Evolutionary conservation across 495 filamentous ascomycete species (phyloP).

Genomic region (Neurospora sp.): DNA sequence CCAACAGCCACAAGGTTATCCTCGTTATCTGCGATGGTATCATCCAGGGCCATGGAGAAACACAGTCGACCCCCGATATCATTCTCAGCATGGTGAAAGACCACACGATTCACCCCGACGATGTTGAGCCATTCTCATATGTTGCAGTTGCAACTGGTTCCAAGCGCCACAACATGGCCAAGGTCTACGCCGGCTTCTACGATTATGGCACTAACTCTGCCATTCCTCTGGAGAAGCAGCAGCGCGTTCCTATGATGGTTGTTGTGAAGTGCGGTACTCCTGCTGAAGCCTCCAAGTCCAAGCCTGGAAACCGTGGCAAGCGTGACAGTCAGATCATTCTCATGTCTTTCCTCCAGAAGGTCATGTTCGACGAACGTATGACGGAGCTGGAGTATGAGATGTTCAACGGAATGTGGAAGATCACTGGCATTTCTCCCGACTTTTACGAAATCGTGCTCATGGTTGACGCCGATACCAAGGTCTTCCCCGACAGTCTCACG

Average conservation of each 20-base stretch:
- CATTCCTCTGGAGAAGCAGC: slow-evolving; percentile 79
- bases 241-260: slow-evolving; percentile 98
- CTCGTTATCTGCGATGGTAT: slow-evolving; percentile 95
- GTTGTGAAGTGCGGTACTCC: slow-evolving; percentile 94
- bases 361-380: slow-evolving; percentile 99
- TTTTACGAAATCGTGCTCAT: slow-evolving; percentile 96
- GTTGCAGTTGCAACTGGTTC: slow-evolving; percentile 93
- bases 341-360: slow-evolving; percentile 99
- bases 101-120: slow-evolving; percentile 62
- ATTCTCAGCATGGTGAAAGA: slow-evolving; percentile 92
- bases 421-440: slow-evolving; percentile 94
- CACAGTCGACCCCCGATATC: slow-evolving; percentile 80
- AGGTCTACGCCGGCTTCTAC: slow-evolving; percentile 96
- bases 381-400: slow-evolving; percentile 99
- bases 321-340: slow-evolving; percentile 97
- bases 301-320: slow-evolving; percentile 96
- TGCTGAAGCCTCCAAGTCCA: slow-evolving; percentile 66
- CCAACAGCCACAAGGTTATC: slow-evolving; percentile 96
- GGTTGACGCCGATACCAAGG: slow-evolving; percentile 98
- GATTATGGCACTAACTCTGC: slow-evolving; percentile 78
- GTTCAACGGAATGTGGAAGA: slow-evolving; percentile 98
- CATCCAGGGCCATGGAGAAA: slow-evolving; percentile 93
- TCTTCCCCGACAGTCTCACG: slow-evolving; percentile 94
- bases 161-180: slow-evolving; percentile 98
- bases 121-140: slow-evolving; percentile 85